Evolutionary conservation across 805 yeast genomes (phyloP), one percentile per base, ranked within the genome.

Genomic region (Wickerhamiella alocasiicola): DNA sequence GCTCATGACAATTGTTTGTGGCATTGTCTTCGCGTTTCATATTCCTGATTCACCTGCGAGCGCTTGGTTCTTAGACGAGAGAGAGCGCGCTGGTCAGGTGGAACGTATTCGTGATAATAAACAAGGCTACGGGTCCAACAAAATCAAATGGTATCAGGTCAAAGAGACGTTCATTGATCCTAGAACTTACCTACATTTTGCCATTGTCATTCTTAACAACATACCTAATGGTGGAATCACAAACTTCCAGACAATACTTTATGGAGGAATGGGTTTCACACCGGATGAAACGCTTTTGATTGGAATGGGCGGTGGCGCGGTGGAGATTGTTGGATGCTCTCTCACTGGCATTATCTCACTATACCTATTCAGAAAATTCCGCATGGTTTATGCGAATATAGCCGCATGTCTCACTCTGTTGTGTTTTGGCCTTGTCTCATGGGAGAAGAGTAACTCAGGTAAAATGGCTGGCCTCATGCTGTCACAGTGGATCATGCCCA

Each of bases 51-150:
- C 61, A 23, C 81, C 81, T 36, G 44, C 44, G 15, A 55, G 57
- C 19, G 73, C 75, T 3, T 65, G 70, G 64, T 65, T 66, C 42
- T 57, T 66, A 44, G 59, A 56, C 12, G 67, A 65, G 18, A 61
- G 63, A 41, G 79, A 71, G 53, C 65, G 61, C 44, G 51, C 58
- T n/a, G 55, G 60, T 48, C 68, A 67, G 31, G 72, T 71, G 26
- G 71, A 66, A 51, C 64, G 77, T 50, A 72, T 70, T 48, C 66
- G 75, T 70, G n/a, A n/a, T n/a, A n/a, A n/a, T n/a, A n/a, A n/a
- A n/a, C n/a, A n/a, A n/a, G n/a, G n/a, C n/a, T n/a, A 70, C 52
- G 76, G 78, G 41, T 71, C 67, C 49, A 35, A 39, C 26, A 66
- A 60, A 43, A 74, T 75, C 65, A 73, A 74, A 48, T 58, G 56